These are phyloP conservation scores for Leishmania braziliensis DNA, from an alignment of 208 protist species.

Conservation along the genomic window DNA sequence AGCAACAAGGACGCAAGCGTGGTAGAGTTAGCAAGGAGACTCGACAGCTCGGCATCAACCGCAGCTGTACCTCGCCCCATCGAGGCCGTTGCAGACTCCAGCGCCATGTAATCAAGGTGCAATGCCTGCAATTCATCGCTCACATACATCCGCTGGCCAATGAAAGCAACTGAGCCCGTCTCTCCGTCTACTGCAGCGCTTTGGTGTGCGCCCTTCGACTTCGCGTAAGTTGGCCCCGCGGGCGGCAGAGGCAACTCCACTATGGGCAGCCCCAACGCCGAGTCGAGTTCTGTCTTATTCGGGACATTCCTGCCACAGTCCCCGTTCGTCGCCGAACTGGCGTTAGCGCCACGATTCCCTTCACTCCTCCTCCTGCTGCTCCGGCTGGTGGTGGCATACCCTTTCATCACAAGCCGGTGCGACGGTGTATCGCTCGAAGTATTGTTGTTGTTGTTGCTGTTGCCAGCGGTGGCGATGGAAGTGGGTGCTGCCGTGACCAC, in stretches of 20 bases:
- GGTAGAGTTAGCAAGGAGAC: not conserved
- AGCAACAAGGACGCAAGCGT: not conserved
- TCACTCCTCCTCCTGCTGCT: not conserved
- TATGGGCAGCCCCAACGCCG: not conserved
- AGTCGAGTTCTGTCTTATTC: not conserved
- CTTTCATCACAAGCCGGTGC: not conserved
- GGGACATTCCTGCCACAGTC: not conserved
- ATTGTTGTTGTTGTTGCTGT: not conserved
- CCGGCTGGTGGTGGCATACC: no score
- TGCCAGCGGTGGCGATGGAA: not conserved
- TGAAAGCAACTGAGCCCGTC: not conserved
- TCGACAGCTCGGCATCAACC: not conserved
- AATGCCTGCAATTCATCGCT: slow-evolving; percentile 29
- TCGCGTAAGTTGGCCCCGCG: not conserved
- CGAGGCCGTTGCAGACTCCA: not conserved
- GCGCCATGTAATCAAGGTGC: slow-evolving; percentile 27
- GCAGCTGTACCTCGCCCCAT: not conserved
- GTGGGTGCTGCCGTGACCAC: not conserved
- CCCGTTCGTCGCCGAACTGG: not conserved
- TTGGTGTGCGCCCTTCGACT: no score
- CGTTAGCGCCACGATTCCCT: not conserved
- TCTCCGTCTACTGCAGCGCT: not conserved
- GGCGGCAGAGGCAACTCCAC: not conserved
- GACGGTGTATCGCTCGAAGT: not conserved
- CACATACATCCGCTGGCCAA: slow-evolving; percentile 11